A percentile compares a stretch with the other conserved stretches of the same genome.
Conservation (phyloP, 352 stramenopile genomes). For the Globisporangium solare region DNA sequence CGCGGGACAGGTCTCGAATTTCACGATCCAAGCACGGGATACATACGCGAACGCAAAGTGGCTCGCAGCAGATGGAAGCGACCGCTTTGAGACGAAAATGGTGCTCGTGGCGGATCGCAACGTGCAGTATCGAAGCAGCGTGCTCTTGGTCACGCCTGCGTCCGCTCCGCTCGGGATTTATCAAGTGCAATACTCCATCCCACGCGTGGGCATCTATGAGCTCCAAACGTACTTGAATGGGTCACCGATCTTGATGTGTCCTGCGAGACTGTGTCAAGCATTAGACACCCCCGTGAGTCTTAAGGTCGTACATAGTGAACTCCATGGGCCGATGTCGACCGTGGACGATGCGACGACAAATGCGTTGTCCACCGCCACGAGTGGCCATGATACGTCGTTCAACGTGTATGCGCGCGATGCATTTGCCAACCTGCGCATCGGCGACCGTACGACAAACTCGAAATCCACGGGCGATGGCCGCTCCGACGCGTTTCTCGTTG, state of each 20-base stretch:
- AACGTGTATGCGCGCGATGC: slow-evolving; percentile 85
- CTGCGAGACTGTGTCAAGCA: slow-evolving; percentile 40
- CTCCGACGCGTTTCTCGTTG: slow-evolving; percentile 91
- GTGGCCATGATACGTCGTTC: slow-evolving; percentile 85
- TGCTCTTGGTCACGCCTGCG: slow-evolving; percentile 28
- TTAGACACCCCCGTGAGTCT: slow-evolving; percentile 58
- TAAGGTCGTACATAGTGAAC: slow-evolving; percentile 83
- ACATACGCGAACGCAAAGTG: slow-evolving; percentile 86
- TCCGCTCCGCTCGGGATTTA: slow-evolving; percentile 76
- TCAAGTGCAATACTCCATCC: slow-evolving; percentile 92
- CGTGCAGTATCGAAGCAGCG: slow-evolving; percentile 83
- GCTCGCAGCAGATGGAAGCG: slow-evolving; percentile 28
- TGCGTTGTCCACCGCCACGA: slow-evolving; percentile 74
- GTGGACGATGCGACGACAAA: slow-evolving; percentile 65
- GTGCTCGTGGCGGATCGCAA: slow-evolving; percentile 42
- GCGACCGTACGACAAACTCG: slow-evolving; percentile 64
- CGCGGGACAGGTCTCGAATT: slow-evolving; percentile 88
- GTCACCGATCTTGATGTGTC: slow-evolving; percentile 90
- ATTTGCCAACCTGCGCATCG: slow-evolving; percentile 91
- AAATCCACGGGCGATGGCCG: slow-evolving; percentile 71
- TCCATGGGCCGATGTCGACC: slow-evolving; percentile 87
- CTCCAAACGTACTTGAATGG: slow-evolving; percentile 75
- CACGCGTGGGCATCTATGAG: slow-evolving; percentile 83
- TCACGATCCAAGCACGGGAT: slow-evolving; percentile 95
- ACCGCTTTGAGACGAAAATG: slow-evolving; percentile 88